Conservation (phyloP, 345 rosid genomes). For the Euphorbia pulcherrima region DNA sequence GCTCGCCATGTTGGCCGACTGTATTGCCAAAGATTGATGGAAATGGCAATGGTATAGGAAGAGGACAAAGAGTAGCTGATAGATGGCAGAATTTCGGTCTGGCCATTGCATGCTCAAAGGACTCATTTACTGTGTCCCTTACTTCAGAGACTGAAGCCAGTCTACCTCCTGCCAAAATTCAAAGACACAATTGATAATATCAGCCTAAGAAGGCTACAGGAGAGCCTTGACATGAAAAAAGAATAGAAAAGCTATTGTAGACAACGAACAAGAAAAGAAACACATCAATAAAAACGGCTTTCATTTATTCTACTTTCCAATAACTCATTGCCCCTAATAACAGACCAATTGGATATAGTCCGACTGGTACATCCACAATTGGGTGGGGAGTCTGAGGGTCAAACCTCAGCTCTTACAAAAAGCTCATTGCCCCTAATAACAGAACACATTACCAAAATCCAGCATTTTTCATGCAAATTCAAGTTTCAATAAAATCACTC, state of each 20-base stretch:
- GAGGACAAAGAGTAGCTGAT: conserved; percentile 69
- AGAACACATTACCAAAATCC: neutral
- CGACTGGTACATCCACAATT: no score
- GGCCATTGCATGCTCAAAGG: conserved; percentile 38
- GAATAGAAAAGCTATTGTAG: neutral
- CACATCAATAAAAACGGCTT: no score
- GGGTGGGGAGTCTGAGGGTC: no score
- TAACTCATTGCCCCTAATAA: neutral
- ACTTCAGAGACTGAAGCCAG: conserved; percentile 63
- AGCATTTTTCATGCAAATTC: neutral
- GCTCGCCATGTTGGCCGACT: conserved; percentile 69
- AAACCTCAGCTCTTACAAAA: no score
- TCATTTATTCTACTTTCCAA: no score
- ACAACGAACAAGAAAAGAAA: no score
- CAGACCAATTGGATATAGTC: no score
- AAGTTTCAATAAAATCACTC: neutral
- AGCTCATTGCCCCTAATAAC: neutral
- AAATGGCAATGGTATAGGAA: conserved; percentile 85
- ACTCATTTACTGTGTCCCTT: conserved; percentile 42
- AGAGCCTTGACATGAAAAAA: neutral
- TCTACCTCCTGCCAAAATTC: conserved; percentile 35
- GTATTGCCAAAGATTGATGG: conserved; percentile 72
- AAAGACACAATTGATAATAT: neutral
- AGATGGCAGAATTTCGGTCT: conserved; percentile 64
- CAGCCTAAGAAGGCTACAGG: neutral